Base-by-base conservation (phyloP, 176 grass and related monocot species). In the Paspalum notatum region DNA sequence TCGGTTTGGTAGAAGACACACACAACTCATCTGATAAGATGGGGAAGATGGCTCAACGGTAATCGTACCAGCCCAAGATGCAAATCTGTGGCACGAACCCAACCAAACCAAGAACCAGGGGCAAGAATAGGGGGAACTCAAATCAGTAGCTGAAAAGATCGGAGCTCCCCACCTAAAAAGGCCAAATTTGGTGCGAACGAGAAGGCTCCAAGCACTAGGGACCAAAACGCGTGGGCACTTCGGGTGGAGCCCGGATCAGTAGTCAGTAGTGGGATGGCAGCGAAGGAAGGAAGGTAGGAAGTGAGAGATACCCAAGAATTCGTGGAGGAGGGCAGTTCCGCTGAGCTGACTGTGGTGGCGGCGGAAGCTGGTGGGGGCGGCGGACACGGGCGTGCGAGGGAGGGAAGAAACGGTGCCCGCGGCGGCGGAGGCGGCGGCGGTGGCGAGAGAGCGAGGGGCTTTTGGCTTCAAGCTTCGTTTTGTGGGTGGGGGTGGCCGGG, bases 131-230 rank as follows among this genome's bases (percentile, higher is more conserved):
- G 32, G 50, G 58, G 9, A 81, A 81, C 66, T 26, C 52, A 54
- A 85, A 79, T 74, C 77, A 46, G 11, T 63, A 74, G 39, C 42
- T 73, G 41, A 86, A 80, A 80, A 74, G 61, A 86, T 80, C 51
- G 41, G 51, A 75, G 50, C 26, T 66, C 63, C 38, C 38, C 40
- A 81, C 77, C 69, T 81, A 86, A 75, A 85, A 80, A 86, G 77
- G 50, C 77, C 41, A 59, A 80, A 75, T 86, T 86, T 86, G 77
- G 70, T 81, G 77, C 61, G 25, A 60, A 50, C 70, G 61, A 80
- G 77, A 86, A 80, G 84, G 50, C 77, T 81, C 70, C 84, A 60
- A 75, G 61, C 61, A 86, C 70, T 75, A 81, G 77, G 40, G 69
- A 80, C 61, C 77, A 73, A 81, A 59, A 42, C n/a, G 76, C 51